Base-by-base conservation (phyloP, 2,329 filamentous ascomycete species). In the Tolypocladium endophyticum region DNA sequence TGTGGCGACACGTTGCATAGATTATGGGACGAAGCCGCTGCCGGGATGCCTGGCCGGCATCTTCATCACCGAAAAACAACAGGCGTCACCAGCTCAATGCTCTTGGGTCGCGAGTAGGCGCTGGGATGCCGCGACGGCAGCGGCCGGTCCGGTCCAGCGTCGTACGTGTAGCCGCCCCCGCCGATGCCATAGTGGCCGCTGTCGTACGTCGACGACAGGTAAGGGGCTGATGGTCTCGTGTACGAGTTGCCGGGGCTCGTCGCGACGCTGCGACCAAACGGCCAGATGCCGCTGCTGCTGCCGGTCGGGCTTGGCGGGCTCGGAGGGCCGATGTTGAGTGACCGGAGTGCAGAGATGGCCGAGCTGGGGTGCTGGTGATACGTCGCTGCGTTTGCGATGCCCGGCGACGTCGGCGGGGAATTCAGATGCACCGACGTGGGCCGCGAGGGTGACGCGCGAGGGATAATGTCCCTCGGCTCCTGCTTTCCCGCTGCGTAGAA, bases 31-130 rank as follows among this genome's bases (percentile, higher is more conserved):
- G 18, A 7, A 20, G 2, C 23, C 28, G 0, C 3, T n/a, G 18
- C 16, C 16, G 30, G 18, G 30, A 23, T 53, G 18, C 4, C 54
- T 39, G 54, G 36, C 16, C 39, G 28, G 18, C n/a, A 12, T 20
- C 41, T 33, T 57, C 60, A 59, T 70, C 65, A 84, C 65, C 79
- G 77, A 58, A 80, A 76, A 64, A 82, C 69, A 71, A 84, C 79
- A 39, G 84, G 84, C 57, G 83, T 85, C 53, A 87, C 82, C 28
- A 87, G 76, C 72, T 87, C 83, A 65, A 86, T 84, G 72, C 83
- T 86, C 72, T 81, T 84, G 39, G 83, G 82, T 55, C 84, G 76
- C 64, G 81, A 77, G 70, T 83, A 83, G 45, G 76, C 74, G 43
- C 78, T 75, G 4, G 83, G 81, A 56, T 79, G 77, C 55, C 84